Conservation (phyloP, 164 flowering plant genomes). For the Stephania japonica region DNA sequence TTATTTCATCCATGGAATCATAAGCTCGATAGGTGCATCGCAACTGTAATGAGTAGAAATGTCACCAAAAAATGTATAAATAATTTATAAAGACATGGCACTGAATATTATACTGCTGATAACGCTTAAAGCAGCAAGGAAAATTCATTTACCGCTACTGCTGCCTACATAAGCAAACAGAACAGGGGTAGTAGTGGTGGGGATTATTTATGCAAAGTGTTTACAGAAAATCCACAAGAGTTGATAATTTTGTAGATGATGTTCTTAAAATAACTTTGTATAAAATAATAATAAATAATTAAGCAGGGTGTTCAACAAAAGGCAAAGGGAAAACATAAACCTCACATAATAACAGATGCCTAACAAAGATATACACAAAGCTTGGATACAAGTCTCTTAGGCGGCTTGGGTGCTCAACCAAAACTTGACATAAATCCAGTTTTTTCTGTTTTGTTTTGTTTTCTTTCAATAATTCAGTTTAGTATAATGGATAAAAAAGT, state of each 20-base stretch:
- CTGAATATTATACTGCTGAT: neutral
- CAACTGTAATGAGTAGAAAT: slow-evolving; percentile 42
- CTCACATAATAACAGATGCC: neutral
- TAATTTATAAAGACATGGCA: neutral
- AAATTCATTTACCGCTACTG: neutral
- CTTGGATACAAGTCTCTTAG: neutral
- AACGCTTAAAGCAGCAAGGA: neutral
- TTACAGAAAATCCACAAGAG: neutral
- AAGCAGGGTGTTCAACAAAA: neutral
- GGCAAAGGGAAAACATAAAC: neutral
- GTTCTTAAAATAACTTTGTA: neutral
- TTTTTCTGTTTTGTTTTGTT: neutral
- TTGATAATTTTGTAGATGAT: neutral
- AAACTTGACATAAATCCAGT: neutral
- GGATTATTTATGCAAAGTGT: neutral
- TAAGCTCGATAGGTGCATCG: slow-evolving; percentile 96
- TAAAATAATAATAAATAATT: no score
- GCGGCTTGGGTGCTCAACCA: neutral
- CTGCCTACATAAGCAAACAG: neutral
- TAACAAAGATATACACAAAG: neutral
- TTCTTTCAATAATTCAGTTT: no score
- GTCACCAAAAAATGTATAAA: neutral
- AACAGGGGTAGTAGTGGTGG: neutral
- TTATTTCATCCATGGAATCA: slow-evolving; percentile 94
- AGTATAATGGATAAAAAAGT: no score